Percentiles rank a stretch among this genome's conserved stretches.
Evolutionary conservation across 148 eudicot genomes (phyloP).

Genomic region (Rhododendron simsii): DNA sequence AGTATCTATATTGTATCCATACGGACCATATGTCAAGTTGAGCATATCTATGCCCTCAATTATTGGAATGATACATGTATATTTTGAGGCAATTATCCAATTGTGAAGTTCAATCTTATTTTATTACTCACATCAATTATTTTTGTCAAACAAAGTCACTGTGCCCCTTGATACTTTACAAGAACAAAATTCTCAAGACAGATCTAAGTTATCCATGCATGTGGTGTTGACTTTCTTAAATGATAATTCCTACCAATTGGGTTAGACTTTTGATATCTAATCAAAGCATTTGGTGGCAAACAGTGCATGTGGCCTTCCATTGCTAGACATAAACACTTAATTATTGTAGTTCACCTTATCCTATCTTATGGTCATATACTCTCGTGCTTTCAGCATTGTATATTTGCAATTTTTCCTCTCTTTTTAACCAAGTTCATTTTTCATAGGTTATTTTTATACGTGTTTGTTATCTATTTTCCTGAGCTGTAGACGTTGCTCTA

Average conservation of each 20-base stretch:
- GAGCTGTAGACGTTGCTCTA: background rate
- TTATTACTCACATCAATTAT: too few relatives aligned
- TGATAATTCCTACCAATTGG: background rate
- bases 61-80: slow-evolving; percentile 1
- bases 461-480: background rate
- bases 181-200: background rate
- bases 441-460: background rate
- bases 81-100: background rate
- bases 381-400: background rate
- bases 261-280: background rate
- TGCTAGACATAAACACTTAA: background rate
- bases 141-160: background rate
- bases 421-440: background rate
- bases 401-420: background rate
- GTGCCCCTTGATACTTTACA: background rate
- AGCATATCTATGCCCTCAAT: background rate
- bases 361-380: background rate
- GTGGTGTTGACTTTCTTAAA: background rate
- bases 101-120: background rate
- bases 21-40: background rate
- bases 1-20: background rate
- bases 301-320: background rate
- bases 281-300: background rate
- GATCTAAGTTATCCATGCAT: background rate
- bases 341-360: background rate